Conservation (phyloP, 164 flowering plant genomes). For the Saururus chinensis region DNA sequence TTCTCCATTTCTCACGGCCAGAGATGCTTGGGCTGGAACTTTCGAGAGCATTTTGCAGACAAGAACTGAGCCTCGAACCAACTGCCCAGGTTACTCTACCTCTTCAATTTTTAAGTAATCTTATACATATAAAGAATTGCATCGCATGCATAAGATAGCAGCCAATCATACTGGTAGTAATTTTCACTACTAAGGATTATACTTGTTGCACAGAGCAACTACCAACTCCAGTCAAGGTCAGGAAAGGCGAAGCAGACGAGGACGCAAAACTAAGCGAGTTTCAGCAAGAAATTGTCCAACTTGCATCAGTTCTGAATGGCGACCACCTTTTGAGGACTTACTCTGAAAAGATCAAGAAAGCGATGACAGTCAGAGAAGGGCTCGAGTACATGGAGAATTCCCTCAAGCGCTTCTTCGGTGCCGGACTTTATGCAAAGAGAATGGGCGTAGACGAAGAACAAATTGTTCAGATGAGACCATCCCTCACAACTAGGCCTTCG, state of each 20-base stretch:
- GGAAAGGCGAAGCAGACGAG: slow-evolving; percentile 51
- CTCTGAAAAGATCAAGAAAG: slow-evolving; percentile 33
- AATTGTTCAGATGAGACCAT: slow-evolving; percentile 68
- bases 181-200: background rate
- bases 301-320: slow-evolving; percentile 75
- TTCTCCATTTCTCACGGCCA: slow-evolving; percentile 57
- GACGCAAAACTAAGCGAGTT: slow-evolving; percentile 58
- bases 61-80: slow-evolving; percentile 59
- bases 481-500: slow-evolving; percentile 54
- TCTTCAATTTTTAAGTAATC: no score
- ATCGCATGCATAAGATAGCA: no score
- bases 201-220: slow-evolving; percentile 36
- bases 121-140: no score
- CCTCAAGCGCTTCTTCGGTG: slow-evolving; percentile 52
- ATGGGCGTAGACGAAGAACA: slow-evolving; percentile 67
- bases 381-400: slow-evolving; percentile 62
- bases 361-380: slow-evolving; percentile 61
- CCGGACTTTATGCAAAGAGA: slow-evolving; percentile 42
- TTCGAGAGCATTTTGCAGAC: slow-evolving; percentile 49
- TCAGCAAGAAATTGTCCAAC: slow-evolving; percentile 70
- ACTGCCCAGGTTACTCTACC: slow-evolving; percentile 55
- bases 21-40: slow-evolving; percentile 92
- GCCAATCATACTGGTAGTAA: background rate
- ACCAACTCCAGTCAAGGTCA: slow-evolving; percentile 53
- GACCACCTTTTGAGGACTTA: slow-evolving; percentile 40